Evolutionary conservation across 768 basidiomycete species (phyloP).

Genomic region (Rhodotorula sphaerocarpa): DNA sequence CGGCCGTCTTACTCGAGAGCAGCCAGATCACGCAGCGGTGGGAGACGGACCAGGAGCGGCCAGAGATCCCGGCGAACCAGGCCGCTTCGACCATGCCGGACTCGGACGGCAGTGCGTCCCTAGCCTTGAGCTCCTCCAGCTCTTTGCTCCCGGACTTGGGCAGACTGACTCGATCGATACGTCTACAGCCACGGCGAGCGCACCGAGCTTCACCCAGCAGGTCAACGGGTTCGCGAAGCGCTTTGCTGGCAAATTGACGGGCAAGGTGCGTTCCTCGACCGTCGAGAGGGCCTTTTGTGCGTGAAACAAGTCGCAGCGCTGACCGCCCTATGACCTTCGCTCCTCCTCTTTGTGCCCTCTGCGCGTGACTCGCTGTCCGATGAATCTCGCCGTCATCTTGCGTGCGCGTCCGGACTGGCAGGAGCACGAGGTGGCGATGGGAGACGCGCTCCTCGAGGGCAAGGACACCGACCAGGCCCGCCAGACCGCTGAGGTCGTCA

Average conservation of each 20-base stretch:
- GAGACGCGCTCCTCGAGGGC: conserved; percentile 3
- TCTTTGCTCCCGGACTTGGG: neutral
- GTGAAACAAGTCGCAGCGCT: too few species aligned
- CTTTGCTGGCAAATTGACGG: conserved; percentile 12
- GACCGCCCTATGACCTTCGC: too few species aligned
- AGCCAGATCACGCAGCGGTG: conserved; percentile 11
- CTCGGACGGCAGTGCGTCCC: conserved; percentile 12
- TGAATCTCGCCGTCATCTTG: neutral
- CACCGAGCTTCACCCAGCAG: conserved; percentile 18
- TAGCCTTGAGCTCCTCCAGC: too few species aligned
- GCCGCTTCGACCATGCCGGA: conserved; percentile 8
- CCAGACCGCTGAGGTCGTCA: conserved; percentile 1
- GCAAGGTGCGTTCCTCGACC: conserved; percentile 1
- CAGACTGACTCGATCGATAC: too few species aligned
- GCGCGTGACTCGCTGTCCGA: neutral
- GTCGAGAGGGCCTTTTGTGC: too few species aligned
- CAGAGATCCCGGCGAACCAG: neutral
- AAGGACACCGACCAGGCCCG: neutral
- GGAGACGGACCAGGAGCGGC: conserved; percentile 1
- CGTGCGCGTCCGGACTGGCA: neutral
- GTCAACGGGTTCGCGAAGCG: conserved; percentile 9
- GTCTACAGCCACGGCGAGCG: too few species aligned
- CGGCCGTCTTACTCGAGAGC: neutral
- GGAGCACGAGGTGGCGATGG: conserved; percentile 18
- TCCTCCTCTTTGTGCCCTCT: neutral